Conservation (phyloP, 345 rosid genomes). For the Brassica cretica region DNA sequence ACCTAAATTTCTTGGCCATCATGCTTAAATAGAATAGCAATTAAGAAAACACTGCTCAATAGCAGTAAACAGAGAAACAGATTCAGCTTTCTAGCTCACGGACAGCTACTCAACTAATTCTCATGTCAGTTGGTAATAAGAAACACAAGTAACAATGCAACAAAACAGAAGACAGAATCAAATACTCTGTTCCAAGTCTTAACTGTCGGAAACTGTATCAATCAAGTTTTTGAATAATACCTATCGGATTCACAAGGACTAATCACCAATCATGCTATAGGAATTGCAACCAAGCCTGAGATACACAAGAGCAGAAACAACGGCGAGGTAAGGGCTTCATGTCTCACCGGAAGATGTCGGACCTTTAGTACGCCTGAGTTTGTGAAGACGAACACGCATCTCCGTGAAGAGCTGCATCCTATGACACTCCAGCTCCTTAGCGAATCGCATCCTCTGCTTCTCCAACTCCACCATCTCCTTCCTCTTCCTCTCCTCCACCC, state of each 20-base stretch:
- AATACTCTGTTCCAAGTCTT: not conserved
- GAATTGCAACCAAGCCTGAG: no score
- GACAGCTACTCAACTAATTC: not conserved
- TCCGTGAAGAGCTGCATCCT: slow-evolving; percentile 94
- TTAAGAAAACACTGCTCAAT: not conserved
- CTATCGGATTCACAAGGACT: not conserved
- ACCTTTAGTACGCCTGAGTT: slow-evolving; percentile 57
- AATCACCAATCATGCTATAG: no score
- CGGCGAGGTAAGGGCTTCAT: not conserved
- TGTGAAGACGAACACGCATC: slow-evolving; percentile 89
- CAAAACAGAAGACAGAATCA: not conserved
- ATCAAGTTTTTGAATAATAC: not conserved
- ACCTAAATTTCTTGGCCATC: no score
- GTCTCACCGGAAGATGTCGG: slow-evolving; percentile 41
- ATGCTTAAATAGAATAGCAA: not conserved
- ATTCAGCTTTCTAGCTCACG: not conserved
- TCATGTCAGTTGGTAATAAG: not conserved
- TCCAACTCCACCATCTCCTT: slow-evolving; percentile 97
- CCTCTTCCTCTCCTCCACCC: slow-evolving; percentile 80
- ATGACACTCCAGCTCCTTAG: slow-evolving; percentile 93
- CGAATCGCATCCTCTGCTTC: slow-evolving; percentile 95
- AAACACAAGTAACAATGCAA: not conserved
- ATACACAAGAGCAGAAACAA: no score
- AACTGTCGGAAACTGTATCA: not conserved
- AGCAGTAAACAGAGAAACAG: not conserved